Conservation (phyloP, 257 asterid genomes). For the Forsythia suspensa region DNA sequence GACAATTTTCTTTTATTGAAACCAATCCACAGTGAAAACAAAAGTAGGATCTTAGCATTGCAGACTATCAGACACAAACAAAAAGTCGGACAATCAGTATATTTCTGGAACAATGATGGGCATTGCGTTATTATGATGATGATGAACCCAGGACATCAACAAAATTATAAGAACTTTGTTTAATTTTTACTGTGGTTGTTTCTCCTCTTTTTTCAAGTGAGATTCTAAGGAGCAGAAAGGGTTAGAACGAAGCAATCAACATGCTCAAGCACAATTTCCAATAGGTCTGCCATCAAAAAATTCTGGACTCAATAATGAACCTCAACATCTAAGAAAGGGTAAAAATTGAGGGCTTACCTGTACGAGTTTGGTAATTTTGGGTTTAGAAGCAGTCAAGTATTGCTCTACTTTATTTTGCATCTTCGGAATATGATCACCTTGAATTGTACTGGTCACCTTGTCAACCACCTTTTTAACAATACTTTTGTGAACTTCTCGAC, state of each 20-base stretch:
- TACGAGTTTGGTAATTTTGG: slow-evolving; percentile 84
- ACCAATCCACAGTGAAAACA: slow-evolving; percentile 5
- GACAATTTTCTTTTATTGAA: not conserved
- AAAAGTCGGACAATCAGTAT: not conserved
- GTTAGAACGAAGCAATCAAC: not conserved
- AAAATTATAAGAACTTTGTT: not conserved
- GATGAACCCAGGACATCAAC: not conserved
- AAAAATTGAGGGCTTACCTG: slow-evolving; percentile 51
- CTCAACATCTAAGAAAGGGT: not conserved
- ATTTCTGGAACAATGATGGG: not conserved
- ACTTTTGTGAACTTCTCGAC: slow-evolving; percentile 88
- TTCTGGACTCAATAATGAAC: not conserved
- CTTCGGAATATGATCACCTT: slow-evolving; percentile 70
- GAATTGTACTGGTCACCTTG: slow-evolving; percentile 73
- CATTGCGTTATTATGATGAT: not conserved
- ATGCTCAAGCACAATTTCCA: slow-evolving; percentile 2
- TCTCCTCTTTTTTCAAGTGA: not conserved
- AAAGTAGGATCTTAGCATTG: slow-evolving; percentile 16
- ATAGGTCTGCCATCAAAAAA: not conserved
- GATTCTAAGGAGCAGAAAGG: not conserved
- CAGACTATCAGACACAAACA: not conserved
- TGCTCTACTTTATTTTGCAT: slow-evolving; percentile 77
- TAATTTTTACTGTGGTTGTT: not conserved
- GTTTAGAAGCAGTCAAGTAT: slow-evolving; percentile 66
- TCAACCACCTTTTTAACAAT: slow-evolving; percentile 96